Evolutionary conservation across 192 early-diverging fungal species (phyloP).

Genomic region (Thoreauomyces humboldtii): DNA sequence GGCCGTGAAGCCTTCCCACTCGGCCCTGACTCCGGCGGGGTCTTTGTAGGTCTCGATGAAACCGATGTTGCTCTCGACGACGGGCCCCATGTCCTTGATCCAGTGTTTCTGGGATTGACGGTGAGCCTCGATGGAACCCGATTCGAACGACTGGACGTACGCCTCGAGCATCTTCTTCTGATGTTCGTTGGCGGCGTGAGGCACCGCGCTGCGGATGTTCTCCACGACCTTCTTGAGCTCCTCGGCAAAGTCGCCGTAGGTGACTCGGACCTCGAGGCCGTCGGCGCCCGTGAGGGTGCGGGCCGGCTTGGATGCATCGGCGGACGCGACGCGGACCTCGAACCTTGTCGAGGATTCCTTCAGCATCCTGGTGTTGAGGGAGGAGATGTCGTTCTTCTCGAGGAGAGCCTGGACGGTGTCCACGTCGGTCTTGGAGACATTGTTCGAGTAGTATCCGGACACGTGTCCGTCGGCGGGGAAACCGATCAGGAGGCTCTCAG

Average conservation of each 20-base stretch:
- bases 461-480: conserved; percentile 60
- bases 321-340: conserved; percentile 40
- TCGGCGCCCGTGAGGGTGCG: conserved; percentile 32
- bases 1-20: conserved; percentile 67
- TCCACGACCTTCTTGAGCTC: conserved; percentile 42
- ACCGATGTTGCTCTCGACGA: conserved; percentile 60
- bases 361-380: conserved; percentile 47
- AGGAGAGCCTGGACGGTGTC: conserved; percentile 33
- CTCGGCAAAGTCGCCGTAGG: conserved; percentile 49
- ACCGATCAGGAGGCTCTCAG: conserved; percentile 46
- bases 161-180: conserved; percentile 51
- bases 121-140: conserved; percentile 59
- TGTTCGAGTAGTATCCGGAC: conserved; percentile 51
- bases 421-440: conserved; percentile 53
- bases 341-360: conserved; percentile 33
- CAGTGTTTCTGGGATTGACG: conserved; percentile 54
- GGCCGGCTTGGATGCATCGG: conserved; percentile 8
- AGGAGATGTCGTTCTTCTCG: conserved; percentile 37
- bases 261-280: conserved; percentile 37
- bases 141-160: conserved; percentile 49
- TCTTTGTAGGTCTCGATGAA: conserved; percentile 65
- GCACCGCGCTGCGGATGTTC: conserved; percentile 40
- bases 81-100: conserved; percentile 57
- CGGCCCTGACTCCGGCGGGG: conserved; percentile 59
- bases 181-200: conserved; percentile 52